Percentiles rank a stretch among this genome's conserved stretches.
Conservation (phyloP, 2,329 filamentous ascomycete genomes). For the Pseudovirgaria hyperparasitica region DNA sequence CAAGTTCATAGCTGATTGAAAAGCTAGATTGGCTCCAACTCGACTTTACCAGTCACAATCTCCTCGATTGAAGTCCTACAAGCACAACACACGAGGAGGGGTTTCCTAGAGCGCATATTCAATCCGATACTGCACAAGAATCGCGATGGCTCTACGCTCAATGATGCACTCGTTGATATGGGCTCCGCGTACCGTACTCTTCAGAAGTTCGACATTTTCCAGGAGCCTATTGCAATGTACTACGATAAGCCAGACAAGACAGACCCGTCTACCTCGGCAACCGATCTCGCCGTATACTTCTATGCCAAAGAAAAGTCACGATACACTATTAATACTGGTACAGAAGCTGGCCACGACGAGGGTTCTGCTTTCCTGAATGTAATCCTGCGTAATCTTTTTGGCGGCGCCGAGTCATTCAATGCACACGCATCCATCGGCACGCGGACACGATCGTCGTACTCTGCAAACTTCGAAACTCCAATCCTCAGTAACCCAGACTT, state of each 20-base stretch:
- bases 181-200: slow-evolving; percentile 8
- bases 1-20: slow-evolving; percentile 4
- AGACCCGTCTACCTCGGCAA: slow-evolving; percentile 56
- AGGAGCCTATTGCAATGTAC: slow-evolving; percentile 69
- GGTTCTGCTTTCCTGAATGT: slow-evolving; percentile 86
- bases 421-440: slow-evolving; percentile 83
- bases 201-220: slow-evolving; percentile 81
- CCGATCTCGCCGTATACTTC: slow-evolving; percentile 71
- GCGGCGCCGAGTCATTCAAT: slow-evolving; percentile 80
- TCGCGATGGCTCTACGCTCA: slow-evolving; percentile 55
- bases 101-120: slow-evolving; percentile 74
- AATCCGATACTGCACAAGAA: slow-evolving; percentile 61
- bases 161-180: slow-evolving; percentile 52
- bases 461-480: slow-evolving; percentile 71
- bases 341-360: slow-evolving; percentile 85
- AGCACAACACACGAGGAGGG: slow-evolving; percentile 67
- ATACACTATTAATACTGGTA: slow-evolving; percentile 84
- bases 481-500: slow-evolving; percentile 74
- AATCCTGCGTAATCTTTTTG: slow-evolving; percentile 82
- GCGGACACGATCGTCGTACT: slow-evolving; percentile 82
- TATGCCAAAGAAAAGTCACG: slow-evolving; percentile 67
- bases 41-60: slow-evolving; percentile 76
- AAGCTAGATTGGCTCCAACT: slow-evolving; percentile 62
- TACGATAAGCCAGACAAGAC: slow-evolving; percentile 62
- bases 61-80: slow-evolving; percentile 75